Evolutionary conservation across 2,329 filamentous ascomycete genomes (phyloP).

Genomic region (Byssoonygena ceratinophila): DNA sequence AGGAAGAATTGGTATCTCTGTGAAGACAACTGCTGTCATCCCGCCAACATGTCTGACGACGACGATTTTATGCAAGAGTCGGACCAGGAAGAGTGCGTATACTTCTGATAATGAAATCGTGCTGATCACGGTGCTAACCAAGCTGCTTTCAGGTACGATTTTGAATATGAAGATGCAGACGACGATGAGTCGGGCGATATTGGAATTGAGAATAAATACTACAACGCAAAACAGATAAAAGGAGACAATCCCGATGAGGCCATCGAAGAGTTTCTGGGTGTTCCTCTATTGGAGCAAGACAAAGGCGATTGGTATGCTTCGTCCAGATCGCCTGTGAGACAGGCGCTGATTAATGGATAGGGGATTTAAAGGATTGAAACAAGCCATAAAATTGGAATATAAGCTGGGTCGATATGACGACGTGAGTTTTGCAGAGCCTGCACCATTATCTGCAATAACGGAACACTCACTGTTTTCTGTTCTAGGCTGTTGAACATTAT

Average conservation of each 20-base stretch:
- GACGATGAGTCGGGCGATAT: conserved; percentile 81
- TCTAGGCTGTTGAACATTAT: conserved; percentile 80
- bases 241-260: conserved; percentile 74
- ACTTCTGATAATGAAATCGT: conserved; percentile 2
- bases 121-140: not conserved
- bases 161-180: conserved; percentile 92
- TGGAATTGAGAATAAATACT: conserved; percentile 98
- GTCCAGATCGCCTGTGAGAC: not conserved
- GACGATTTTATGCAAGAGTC: conserved; percentile 92
- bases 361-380: conserved; percentile 95
- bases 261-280: conserved; percentile 81
- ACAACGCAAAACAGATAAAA: conserved; percentile 98
- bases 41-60: conserved; percentile 57
- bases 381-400: conserved; percentile 91
- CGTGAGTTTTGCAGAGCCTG: conserved; percentile 38
- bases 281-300: conserved; percentile 72
- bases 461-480: not conserved
- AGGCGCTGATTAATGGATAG: conserved; percentile 25
- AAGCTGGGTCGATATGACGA: conserved; percentile 78
- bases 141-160: conserved; percentile 64
- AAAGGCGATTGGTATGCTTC: conserved; percentile 74
- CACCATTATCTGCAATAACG: not conserved
- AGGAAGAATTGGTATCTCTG: not conserved
- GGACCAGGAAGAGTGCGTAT: conserved; percentile 67
- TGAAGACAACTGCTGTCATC: not conserved